Conservation (phyloP, 257 asterid genomes). For the Solanum bukasovii region DNA sequence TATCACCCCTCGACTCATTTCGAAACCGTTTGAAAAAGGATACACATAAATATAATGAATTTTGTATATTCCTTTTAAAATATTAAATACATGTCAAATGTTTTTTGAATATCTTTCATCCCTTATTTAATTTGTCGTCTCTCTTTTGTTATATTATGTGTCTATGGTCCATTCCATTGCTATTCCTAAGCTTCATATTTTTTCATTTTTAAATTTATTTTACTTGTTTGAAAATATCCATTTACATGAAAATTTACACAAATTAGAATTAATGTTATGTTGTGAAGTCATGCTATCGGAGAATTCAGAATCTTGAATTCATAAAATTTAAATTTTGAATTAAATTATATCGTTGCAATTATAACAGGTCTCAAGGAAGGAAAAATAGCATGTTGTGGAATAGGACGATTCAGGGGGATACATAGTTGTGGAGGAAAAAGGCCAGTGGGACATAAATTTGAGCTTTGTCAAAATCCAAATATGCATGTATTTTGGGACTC, state of each 20-base stretch:
- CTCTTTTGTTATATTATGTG: neutral
- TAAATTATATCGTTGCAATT: neutral
- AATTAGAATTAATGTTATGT: neutral
- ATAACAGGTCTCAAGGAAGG: slow-evolving; percentile 20
- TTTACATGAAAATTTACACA: too few species aligned
- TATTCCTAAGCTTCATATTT: neutral
- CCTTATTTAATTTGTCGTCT: neutral
- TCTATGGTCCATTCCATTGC: neutral
- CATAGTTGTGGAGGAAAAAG: slow-evolving; percentile 32
- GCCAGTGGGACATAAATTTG: slow-evolving; percentile 5
- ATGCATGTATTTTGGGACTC: slow-evolving; percentile 27
- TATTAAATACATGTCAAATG: neutral
- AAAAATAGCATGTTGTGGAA: slow-evolving; percentile 27
- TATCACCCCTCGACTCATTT: too few species aligned
- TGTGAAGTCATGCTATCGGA: neutral
- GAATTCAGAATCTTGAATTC: neutral
- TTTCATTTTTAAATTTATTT: neutral
- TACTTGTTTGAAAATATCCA: neutral
- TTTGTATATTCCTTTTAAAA: neutral
- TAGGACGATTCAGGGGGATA: slow-evolving; percentile 15
- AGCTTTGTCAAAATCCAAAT: slow-evolving; percentile 19
- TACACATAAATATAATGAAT: too few species aligned
- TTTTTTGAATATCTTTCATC: neutral
- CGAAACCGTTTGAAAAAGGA: too few species aligned
- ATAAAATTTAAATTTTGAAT: neutral